Evolutionary conservation across 352 stramenopile genomes (phyloP).

Genomic region (Phytophthora kernoviae): DNA sequence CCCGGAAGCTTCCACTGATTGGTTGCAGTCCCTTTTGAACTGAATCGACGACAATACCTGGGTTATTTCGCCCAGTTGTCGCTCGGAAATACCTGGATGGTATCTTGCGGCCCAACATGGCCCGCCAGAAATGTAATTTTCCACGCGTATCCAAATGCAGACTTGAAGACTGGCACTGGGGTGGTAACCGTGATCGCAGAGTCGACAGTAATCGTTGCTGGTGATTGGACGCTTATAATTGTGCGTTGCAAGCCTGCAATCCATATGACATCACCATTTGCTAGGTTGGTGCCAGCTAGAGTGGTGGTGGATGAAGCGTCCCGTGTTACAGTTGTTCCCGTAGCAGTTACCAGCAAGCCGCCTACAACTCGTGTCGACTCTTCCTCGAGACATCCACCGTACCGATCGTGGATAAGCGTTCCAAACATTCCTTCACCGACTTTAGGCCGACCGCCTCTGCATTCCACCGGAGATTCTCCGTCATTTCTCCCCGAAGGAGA

Average conservation of each 20-base stretch:
- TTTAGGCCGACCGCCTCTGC: slow-evolving; percentile 52
- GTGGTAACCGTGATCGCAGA: slow-evolving; percentile 25
- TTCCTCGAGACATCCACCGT: slow-evolving; percentile 60
- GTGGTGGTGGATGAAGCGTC: slow-evolving; percentile 32
- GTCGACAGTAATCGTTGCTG: slow-evolving; percentile 14
- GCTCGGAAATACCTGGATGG: slow-evolving; percentile 84
- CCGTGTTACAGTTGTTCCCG: slow-evolving; percentile 35
- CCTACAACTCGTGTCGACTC: slow-evolving; percentile 54
- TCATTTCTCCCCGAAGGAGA: slow-evolving; percentile 66
- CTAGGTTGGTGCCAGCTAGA: slow-evolving; percentile 28
- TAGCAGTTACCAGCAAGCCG: slow-evolving; percentile 53
- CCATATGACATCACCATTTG: slow-evolving; percentile 48
- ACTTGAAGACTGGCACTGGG: slow-evolving; percentile 69
- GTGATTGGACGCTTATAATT: slow-evolving; percentile 23
- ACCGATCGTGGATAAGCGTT: slow-evolving; percentile 66
- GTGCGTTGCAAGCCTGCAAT: slow-evolving; percentile 49
- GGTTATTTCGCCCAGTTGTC: slow-evolving; percentile 95
- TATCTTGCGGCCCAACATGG: slow-evolving; percentile 84
- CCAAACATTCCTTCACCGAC: slow-evolving; percentile 74
- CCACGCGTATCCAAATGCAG: slow-evolving; percentile 75
- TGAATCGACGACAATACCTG: slow-evolving; percentile 80
- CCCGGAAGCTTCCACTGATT: slow-evolving; percentile 92
- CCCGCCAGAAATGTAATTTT: slow-evolving; percentile 75
- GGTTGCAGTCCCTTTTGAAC: slow-evolving; percentile 89
- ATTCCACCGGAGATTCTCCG: slow-evolving; percentile 75